A percentile compares a stretch with the other conserved stretches of the same genome.
Conservation (phyloP, 2,329 filamentous ascomycete species). For the Xylaria sp. region DNA sequence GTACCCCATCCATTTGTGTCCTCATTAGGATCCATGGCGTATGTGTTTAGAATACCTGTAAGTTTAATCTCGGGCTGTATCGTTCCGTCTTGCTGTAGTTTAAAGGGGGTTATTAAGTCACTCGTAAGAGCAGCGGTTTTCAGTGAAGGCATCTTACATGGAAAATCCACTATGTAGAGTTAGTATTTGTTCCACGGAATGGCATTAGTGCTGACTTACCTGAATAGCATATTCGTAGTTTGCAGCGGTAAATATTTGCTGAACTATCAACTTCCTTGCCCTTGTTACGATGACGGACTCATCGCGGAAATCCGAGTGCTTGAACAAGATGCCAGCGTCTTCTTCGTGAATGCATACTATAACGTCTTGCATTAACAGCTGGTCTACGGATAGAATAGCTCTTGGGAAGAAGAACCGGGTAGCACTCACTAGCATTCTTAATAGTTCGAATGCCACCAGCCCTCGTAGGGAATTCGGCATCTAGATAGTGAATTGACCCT, state of each 20-base stretch:
- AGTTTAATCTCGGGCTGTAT: conserved; percentile 92
- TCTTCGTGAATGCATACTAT: conserved; percentile 90
- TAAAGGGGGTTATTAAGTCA: conserved; percentile 37
- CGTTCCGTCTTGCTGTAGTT: conserved; percentile 78
- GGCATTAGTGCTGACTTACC: conserved; percentile 38
- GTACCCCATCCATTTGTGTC: conserved; percentile 90
- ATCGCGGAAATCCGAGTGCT: conserved; percentile 93
- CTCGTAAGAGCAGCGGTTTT: too few relatives aligned
- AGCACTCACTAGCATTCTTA: conserved; percentile 76
- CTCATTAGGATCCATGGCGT: conserved; percentile 81
- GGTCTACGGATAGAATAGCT: not conserved
- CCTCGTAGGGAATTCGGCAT: conserved; percentile 84
- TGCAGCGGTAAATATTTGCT: conserved; percentile 92
- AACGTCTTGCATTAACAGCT: not conserved
- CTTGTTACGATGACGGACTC: conserved; percentile 88
- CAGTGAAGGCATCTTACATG: conserved; percentile 58
- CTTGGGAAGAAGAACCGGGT: not conserved
- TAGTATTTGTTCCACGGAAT: conserved; percentile 48
- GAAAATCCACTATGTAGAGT: conserved; percentile 82
- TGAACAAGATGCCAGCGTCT: conserved; percentile 91
- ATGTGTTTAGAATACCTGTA: conserved; percentile 93
- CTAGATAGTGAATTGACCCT: conserved; percentile 90
- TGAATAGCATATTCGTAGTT: conserved; percentile 87
- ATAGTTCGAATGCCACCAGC: conserved; percentile 81
- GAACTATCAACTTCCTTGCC: conserved; percentile 85